Conservation (phyloP, 352 stramenopile genomes). For the Phytophthora pseudosyringae region DNA sequence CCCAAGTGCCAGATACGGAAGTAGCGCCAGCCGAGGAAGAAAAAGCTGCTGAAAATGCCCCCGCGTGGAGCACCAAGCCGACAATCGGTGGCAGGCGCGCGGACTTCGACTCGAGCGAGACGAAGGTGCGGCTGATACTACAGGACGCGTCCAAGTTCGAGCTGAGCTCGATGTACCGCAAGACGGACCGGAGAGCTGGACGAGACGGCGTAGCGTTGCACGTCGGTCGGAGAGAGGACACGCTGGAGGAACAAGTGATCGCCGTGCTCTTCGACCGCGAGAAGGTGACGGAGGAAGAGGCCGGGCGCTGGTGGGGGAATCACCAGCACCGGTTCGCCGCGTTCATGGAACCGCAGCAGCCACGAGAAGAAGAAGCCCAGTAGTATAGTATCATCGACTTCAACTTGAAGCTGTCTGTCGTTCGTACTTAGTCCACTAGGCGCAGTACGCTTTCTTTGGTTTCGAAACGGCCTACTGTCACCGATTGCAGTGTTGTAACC, state of each 20-base stretch:
- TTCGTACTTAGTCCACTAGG: constrained; percentile 24
- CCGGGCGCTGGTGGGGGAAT: constrained; percentile 72
- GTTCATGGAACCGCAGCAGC: constrained; percentile 30
- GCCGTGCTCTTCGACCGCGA: constrained; percentile 87
- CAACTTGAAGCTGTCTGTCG: constrained; percentile 25
- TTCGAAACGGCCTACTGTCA: constrained; percentile 26
- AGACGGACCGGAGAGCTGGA: constrained; percentile 78
- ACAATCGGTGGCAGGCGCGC: constrained; percentile 56
- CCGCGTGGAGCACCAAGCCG: constrained; percentile 56
- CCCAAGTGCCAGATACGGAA: constrained; percentile 11
- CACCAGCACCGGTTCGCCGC: constrained; percentile 72
- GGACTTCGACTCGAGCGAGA: constrained; percentile 78
- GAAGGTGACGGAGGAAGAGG: constrained; percentile 79
- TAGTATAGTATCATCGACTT: constrained; percentile 16
- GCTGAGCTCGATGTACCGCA: constrained; percentile 87
- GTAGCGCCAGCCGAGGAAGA: constrained; percentile 11
- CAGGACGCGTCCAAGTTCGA: constrained; percentile 83
- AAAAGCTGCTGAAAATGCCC: constrained; percentile 5
- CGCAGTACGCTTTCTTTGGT: constrained; percentile 17
- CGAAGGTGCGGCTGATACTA: constrained; percentile 72
- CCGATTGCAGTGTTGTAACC: background rate
- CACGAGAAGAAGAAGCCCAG: constrained; percentile 8
- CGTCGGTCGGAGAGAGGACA: constrained; percentile 81
- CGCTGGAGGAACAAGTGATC: constrained; percentile 79
- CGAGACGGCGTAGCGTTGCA: constrained; percentile 78